These are phyloP conservation scores for Talaromyces sp. DNA, from an alignment of 2,329 filamentous ascomycete species.

Conservation along the genomic window DNA sequence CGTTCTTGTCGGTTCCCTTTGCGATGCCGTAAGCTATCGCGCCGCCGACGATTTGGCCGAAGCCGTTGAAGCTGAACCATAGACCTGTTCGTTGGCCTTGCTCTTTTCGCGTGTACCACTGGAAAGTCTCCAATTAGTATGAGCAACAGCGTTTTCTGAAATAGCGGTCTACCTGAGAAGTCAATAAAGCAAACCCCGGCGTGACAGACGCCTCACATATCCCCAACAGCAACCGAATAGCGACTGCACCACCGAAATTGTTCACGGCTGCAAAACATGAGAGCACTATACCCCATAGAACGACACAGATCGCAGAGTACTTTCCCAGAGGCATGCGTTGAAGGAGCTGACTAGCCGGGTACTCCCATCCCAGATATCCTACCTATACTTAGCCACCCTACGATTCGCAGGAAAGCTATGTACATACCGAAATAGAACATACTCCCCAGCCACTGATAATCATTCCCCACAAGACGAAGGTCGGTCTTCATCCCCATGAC, in stretches of 20 bases:
- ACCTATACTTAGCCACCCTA: background rate
- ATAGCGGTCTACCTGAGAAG: slow-evolving; percentile 45
- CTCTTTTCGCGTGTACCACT: slow-evolving; percentile 71
- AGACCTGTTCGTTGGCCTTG: slow-evolving; percentile 61
- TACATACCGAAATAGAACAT: slow-evolving; percentile 49
- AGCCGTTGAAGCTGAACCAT: slow-evolving; percentile 68
- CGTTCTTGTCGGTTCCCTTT: slow-evolving; percentile 52
- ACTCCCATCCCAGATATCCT: slow-evolving; percentile 59
- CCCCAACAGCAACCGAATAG: slow-evolving; percentile 65
- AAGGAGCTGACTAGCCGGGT: slow-evolving; percentile 62
- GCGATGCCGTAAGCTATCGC: slow-evolving; percentile 63
- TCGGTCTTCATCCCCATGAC: slow-evolving; percentile 54
- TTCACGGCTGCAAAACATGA: slow-evolving; percentile 61
- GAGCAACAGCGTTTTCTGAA: too few relatives aligned
- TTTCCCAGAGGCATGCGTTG: slow-evolving; percentile 64
- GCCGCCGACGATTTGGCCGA: slow-evolving; percentile 62
- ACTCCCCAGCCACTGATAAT: slow-evolving; percentile 53
- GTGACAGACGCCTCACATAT: slow-evolving; percentile 67
- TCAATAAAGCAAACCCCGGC: slow-evolving; percentile 66
- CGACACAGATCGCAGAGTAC: slow-evolving; percentile 62
- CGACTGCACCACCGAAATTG: slow-evolving; percentile 60
- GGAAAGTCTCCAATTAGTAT: background rate
- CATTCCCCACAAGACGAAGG: slow-evolving; percentile 40
- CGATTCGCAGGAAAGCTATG: background rate
- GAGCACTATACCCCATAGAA: slow-evolving; percentile 61